A percentile compares a stretch with the other conserved stretches of the same genome.
Conservation (phyloP, 192 early-diverging fungal genomes). For the Backusella liffmaniae region DNA sequence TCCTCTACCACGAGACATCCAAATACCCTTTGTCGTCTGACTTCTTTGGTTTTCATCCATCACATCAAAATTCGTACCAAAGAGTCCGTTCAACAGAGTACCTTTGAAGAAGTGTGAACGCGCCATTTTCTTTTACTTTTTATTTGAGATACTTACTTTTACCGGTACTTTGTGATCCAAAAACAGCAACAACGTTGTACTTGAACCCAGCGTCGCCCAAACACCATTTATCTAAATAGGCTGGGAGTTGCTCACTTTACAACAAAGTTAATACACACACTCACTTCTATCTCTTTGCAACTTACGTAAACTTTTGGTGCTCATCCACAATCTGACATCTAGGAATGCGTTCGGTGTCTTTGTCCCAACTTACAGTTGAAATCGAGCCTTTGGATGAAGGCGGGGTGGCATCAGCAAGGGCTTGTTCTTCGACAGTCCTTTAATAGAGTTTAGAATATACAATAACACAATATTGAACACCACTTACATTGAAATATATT, state of each 20-base stretch:
- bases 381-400: slow-evolving; percentile 3
- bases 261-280: background rate
- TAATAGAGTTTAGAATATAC: background rate
- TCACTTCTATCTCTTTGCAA: background rate
- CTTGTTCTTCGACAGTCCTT: background rate
- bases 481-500: background rate
- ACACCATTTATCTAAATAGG: slow-evolving; percentile 86
- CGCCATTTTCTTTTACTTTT: background rate
- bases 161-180: slow-evolving; percentile 98
- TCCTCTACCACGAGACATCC: slow-evolving; percentile 84
- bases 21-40: slow-evolving; percentile 99
- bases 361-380: slow-evolving; percentile 22
- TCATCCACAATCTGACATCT: slow-evolving; percentile 79
- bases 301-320: slow-evolving; percentile 79
- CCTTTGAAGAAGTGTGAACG: slow-evolving; percentile 31
- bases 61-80: slow-evolving; percentile 94
- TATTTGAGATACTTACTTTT: slow-evolving; percentile 64
- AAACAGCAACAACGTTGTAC: slow-evolving; percentile 96
- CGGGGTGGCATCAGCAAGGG: background rate
- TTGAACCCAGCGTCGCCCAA: slow-evolving; percentile 86
- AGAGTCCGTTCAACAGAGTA: slow-evolving; percentile 93
- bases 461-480: background rate
- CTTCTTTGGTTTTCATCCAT: slow-evolving; percentile 85
- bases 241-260: slow-evolving; percentile 59
- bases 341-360: slow-evolving; percentile 30